Evolutionary conservation across 139 green algal genomes (phyloP), one percentile per base, ranked within the genome.

Genomic region (Chlamydomonas sp.): DNA sequence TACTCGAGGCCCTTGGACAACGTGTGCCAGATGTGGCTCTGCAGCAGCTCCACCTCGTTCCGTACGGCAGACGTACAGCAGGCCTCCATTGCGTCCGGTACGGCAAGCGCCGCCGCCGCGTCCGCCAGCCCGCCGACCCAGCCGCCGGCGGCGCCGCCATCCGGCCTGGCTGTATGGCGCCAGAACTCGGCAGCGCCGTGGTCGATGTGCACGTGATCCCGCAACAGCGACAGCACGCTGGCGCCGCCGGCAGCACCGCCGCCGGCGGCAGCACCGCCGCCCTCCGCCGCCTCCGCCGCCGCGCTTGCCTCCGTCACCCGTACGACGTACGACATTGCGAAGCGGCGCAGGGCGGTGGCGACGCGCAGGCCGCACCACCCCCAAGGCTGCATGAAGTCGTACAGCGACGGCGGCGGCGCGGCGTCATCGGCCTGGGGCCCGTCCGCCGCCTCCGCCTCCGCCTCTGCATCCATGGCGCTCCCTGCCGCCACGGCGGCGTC

Each of bases 1-100:
- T 86, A 86, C 49, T 77, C 60, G 4, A 86, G 60, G 4, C 82
- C 82, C 14, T 14, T 16, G 2, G 17, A n/a, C 49, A 87, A 10
- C 16, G 73, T 31, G 7, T 16, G 2, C 83, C 73, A 80, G 3
- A 87, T 80, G 83, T 87, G 83, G 31, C 62, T 62, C 73, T 87
- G 83, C 83, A 87, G 83, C 15, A 87, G 73, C 83, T 87, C 83
- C 62, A 3, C 20, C 74, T 87, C 83, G 49, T 80, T 62, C 7
- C 62, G 62, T 62, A 62, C 83, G 31, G 83, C 83, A 18, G 83
- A 17, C 15, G 61, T 31, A 10, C n/a, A 14, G 68, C 61, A 69
- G 0, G 73, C n/a, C 0, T 1, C 61, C 62, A 87, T 4, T 2
- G 73, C 72, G 62, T 4, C 73, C 14, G 73, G 73, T 17, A 62